Evolutionary conservation across 257 asterid genomes (phyloP).

Genomic region (Nicotiana obtusifolia): DNA sequence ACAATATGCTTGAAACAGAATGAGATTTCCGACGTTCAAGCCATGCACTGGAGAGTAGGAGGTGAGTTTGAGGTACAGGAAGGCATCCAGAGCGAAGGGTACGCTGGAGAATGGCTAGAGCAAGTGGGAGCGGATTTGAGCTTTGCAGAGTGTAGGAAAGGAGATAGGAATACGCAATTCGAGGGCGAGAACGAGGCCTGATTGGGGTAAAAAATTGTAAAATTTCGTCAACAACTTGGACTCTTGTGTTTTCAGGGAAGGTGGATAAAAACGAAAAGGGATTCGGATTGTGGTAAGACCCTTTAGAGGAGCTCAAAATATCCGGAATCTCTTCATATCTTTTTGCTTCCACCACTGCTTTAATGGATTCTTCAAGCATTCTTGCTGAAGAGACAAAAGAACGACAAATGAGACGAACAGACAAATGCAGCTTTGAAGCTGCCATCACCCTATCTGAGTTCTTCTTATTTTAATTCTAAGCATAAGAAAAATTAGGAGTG

Average conservation of each 20-base stretch:
- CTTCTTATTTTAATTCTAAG: not conserved
- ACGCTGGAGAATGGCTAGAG: constrained; percentile 61
- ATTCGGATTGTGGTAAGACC: constrained; percentile 31
- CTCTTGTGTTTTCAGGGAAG: constrained; percentile 29
- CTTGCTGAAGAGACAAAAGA: constrained; percentile 21
- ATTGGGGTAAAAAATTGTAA: constrained; percentile 49
- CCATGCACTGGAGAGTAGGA: constrained; percentile 64
- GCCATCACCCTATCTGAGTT: not conserved
- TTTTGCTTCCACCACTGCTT: constrained; percentile 48
- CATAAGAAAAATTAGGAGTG: not conserved
- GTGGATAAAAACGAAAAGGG: constrained; percentile 59
- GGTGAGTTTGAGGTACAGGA: constrained; percentile 58
- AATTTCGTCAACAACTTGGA: constrained; percentile 42
- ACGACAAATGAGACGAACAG: not conserved
- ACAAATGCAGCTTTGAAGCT: constrained; percentile 6
- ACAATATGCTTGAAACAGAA: constrained; percentile 34
- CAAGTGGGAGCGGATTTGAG: constrained; percentile 52
- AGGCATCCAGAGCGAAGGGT: constrained; percentile 71
- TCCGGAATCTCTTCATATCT: constrained; percentile 50
- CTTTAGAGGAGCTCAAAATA: constrained; percentile 32
- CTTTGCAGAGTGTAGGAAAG: constrained; percentile 51
- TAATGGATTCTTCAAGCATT: constrained; percentile 41
- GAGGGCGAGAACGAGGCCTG: constrained; percentile 57
- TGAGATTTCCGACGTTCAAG: constrained; percentile 26
- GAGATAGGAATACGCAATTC: constrained; percentile 50